Evolutionary conservation across 2,329 filamentous ascomycete species (phyloP), one percentile per base, ranked within the genome.

Genomic region (Calonectria leucothoes): DNA sequence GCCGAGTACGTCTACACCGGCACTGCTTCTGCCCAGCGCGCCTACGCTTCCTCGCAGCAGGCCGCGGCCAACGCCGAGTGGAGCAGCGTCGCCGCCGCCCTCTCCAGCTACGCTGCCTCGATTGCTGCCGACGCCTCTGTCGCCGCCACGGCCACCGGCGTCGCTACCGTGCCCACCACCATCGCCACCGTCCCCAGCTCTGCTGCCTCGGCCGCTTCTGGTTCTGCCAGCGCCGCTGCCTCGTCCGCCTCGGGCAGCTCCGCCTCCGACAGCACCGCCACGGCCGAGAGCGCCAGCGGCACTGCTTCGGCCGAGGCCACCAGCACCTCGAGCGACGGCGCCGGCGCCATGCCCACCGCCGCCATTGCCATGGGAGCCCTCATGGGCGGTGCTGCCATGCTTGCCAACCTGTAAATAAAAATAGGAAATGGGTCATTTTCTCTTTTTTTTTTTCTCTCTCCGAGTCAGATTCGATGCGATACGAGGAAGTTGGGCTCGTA

Each of bases 311-410:
- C 55, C n/a, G 39, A 33, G 10, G 65, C 65, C 48, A 64, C 70
- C 29, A 65, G 55, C 65, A 68, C 57, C n/a, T 49, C 52, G 4
- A 67, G 59, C 65, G 64, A 68, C 57, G 52, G 39, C 15, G 65
- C 65, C 29, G 70, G 70, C 14, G 31, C 65, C 57, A 69, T 69
- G 37, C 70, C 70, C 70, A 72, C 70, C 23, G 70, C 70, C 5
- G 70, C 35, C 8, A 29, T 72, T 7, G 70, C 70, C 12, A 68
- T 72, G 65, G 70, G 70, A 4, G 70, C 70, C 33, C 70, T 72
- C 45, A 49, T 72, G 57, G 70, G 70, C 35, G 70, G 70, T 57
- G 70, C 70, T 17, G 70, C 70, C 27, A 35, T 68, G 17, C 70
- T 72, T 17, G 52, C 57, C 65, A 72, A 72, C 70, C 37, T 72